Base-by-base conservation (phyloP, 73 alveolate genomes). In the Symbiodinium pilosum region DNA sequence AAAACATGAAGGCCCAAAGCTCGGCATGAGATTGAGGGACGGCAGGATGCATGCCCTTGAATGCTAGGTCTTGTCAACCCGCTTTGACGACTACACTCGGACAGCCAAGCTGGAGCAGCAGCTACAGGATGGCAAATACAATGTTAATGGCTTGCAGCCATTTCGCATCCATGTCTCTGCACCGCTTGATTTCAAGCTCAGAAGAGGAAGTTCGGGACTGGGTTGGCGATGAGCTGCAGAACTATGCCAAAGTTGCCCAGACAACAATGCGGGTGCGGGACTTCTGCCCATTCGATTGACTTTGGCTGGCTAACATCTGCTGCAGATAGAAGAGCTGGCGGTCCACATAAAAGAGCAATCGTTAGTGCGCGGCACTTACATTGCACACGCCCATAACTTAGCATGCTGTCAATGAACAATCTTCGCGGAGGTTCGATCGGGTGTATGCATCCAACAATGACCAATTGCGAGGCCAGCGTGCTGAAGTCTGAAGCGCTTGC, bases 281-380 rank as follows among this genome's bases (percentile, higher is more conserved):
- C 38, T 64, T 18, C 34, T 64, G 81, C 24, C 81, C 38, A 64
- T 0, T n/a, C n/a, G n/a, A n/a, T n/a, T n/a, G n/a, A n/a, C n/a
- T n/a, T n/a, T n/a, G n/a, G n/a, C n/a, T 64, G 77, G 38, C 32
- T 21, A 34, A 56, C 77, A 64, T 28, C 39, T n/a, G 20, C 81
- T n/a, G 52, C 97, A 91, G 97, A 69, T 91, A 40, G 97, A 91
- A 91, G 97, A 91, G 97, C 97, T 91, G 36, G 87, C 97, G 32
- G 97, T 91, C 41, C 77, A 71, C 88, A 91, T 91, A 87, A 91
- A 91, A 43, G 97, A 91, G 56, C 97, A 91, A 43, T 91, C 97
- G 21, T 83, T 40, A 71, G 87, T 91, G 97, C 40, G 43, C 18
- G 54, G 39, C 97, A 42, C 89, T 47, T 42, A n/a, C n/a, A n/a